A percentile compares a stretch with the other conserved stretches of the same genome.
phyloP scores from a whole-genome alignment of 164 flowering plant species.

The Liriodendron chinense region DNA sequence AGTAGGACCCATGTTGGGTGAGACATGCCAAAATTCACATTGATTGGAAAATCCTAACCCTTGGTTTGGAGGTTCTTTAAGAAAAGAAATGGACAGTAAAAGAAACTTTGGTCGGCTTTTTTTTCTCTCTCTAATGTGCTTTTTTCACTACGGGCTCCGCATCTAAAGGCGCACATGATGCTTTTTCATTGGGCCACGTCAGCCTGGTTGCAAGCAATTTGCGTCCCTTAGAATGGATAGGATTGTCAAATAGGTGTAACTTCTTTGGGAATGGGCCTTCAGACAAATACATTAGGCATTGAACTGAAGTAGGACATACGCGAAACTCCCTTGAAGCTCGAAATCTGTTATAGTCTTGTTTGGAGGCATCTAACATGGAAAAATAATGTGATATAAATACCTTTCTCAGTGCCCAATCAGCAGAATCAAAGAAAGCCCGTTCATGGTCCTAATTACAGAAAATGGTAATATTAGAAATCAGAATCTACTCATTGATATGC shows the following conservation, averaged over 20 bases:
- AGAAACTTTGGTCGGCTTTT: neutral
- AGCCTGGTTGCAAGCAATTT: too few species aligned
- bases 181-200: too few species aligned
- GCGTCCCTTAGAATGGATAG: neutral
- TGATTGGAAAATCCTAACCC: neutral
- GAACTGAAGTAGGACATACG: neutral
- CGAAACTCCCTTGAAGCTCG: neutral
- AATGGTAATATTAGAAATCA: neutral
- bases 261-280: neutral
- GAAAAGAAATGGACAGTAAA: neutral
- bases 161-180: too few species aligned
- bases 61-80: neutral
- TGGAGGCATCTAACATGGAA: neutral
- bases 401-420: slow-evolving; percentile 78
- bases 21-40: neutral
- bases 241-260: neutral
- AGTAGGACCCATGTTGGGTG: neutral
- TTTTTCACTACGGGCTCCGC: too few species aligned
- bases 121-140: neutral
- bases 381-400: slow-evolving; percentile 17
- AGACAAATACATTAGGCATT: neutral
- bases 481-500: neutral
- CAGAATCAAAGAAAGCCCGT: slow-evolving; percentile 70
- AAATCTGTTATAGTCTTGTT: neutral
- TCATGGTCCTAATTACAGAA: slow-evolving; percentile 48